Evolutionary conservation across 2,329 filamentous ascomycete genomes (phyloP), one percentile per base, ranked within the genome.

Genomic region (Shiraia bambusicola): DNA sequence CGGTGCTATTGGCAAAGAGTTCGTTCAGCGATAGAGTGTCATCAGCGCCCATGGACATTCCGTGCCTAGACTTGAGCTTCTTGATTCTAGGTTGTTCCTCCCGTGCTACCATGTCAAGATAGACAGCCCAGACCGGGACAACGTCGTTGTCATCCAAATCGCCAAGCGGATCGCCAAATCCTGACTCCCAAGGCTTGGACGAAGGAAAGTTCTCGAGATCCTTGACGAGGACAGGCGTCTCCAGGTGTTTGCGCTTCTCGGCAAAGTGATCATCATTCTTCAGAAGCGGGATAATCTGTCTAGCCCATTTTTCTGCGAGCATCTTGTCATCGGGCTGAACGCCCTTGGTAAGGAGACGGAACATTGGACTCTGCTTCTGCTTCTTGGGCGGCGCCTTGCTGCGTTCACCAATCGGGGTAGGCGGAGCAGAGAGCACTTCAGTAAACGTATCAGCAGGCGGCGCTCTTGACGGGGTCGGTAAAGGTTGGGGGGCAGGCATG

Each of bases 131-230:
- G 26, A 48, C 56, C 6, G 63, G 63, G 3, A 57, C 62, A 4
- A 57, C 43, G 6, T 59, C 56, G 2, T 61, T 56, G 14, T 63
- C 60, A 6, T 61, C 56, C 28, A 56, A 32, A 14, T 59, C 49
- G 16, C 56, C 62, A 4, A 61, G 53, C 1, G 55, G 54, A 16
- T 63, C 45, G 15, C 64, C 59, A 32, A 58, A 67, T 13, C 59
- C 63, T 6, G 53, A 38, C 36, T 63, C 47, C 65, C 65, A 68
- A 16, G 65, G 65, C 32, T 58, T 57, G 34, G 55, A 49, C 1
- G 58, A 48, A 3, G 63, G 62, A n/a, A 65, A 49, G 35, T 54
- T 45, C 13, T 53, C 47, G 10, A 68, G 50, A 6, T 66, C 56
- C 12, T 55, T 47, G 28, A 59, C 42, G 12, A 53, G 47, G 13